Evolutionary conservation across 257 asterid genomes (phyloP).

Genomic region (Rhazya stricta): DNA sequence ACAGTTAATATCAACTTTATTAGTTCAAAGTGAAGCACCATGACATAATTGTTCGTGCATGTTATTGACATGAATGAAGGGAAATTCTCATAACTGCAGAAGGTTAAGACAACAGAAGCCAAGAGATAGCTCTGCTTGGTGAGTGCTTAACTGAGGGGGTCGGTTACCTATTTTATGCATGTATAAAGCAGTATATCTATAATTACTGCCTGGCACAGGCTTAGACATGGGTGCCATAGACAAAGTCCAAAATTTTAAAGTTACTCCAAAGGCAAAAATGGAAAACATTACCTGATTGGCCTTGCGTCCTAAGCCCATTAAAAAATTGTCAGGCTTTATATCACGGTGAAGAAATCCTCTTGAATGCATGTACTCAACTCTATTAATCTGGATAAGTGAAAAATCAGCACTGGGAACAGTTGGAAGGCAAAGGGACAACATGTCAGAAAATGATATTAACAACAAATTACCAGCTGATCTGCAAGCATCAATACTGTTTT

Average conservation of each 20-base stretch:
- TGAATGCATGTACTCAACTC: constrained; percentile 93
- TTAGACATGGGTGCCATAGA: background rate
- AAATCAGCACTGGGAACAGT: constrained; percentile 6
- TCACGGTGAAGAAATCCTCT: constrained; percentile 98
- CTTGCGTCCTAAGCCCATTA: constrained; percentile 97
- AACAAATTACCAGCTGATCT: constrained; percentile 71
- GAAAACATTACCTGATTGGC: constrained; percentile 70
- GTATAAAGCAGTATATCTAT: background rate
- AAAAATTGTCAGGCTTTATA: constrained; percentile 88
- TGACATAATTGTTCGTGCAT: background rate
- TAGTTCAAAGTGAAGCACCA: background rate
- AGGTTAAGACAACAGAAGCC: background rate
- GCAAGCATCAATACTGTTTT: constrained; percentile 91
- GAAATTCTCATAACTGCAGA: background rate
- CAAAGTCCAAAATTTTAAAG: background rate
- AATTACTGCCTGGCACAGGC: background rate
- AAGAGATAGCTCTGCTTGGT: background rate
- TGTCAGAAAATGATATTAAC: constrained; percentile 8
- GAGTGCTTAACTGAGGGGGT: background rate
- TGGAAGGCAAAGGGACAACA: constrained; percentile 17
- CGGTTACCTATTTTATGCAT: background rate
- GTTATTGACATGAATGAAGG: background rate
- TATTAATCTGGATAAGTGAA: constrained; percentile 55
- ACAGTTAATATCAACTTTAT: too few species aligned
- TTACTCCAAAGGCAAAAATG: background rate